Percentiles rank a stretch among this genome's conserved stretches.
Conservation (phyloP, 139 green algal genomes). For the Chlorella sp. region DNA sequence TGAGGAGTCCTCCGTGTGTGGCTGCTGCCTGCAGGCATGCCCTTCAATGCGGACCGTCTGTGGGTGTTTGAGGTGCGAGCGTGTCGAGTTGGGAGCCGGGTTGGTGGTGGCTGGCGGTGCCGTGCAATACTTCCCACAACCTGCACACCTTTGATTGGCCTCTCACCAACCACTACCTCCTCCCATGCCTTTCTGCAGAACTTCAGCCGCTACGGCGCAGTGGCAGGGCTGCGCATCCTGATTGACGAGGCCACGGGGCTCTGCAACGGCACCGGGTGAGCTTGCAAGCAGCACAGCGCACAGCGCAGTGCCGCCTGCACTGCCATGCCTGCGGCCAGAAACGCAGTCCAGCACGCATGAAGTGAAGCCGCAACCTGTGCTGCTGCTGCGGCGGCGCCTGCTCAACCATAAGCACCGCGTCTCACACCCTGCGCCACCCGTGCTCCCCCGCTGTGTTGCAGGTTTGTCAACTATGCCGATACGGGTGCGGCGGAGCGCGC, state of each 20-base stretch:
- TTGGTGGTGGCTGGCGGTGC: too few species aligned
- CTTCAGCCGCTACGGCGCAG: conserved; percentile 42
- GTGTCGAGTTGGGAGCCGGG: too few species aligned
- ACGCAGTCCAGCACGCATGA: too few species aligned
- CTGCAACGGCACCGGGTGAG: conserved; percentile 37
- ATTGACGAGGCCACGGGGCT: conserved; percentile 32
- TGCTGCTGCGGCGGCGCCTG: background rate
- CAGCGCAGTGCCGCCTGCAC: background rate
- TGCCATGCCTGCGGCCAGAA: too few species aligned
- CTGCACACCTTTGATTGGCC: too few species aligned
- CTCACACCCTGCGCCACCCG: background rate
- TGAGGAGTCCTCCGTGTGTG: too few species aligned
- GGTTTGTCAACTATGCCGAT: conserved; percentile 39
- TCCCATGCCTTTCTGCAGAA: too few species aligned
- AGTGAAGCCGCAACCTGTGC: background rate
- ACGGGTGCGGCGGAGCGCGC: background rate
- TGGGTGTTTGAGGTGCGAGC: conserved; percentile 57
- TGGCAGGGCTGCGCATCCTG: conserved; percentile 25
- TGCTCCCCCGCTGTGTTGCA: background rate
- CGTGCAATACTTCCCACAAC: too few species aligned
- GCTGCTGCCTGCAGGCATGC: conserved; percentile 35
- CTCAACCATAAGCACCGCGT: too few species aligned
- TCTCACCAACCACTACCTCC: too few species aligned
- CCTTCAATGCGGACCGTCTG: conserved; percentile 35
- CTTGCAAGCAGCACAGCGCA: too few species aligned